phyloP scores from a whole-genome alignment of 805 yeast species.

The Kodamaea jinghongensis region DNA sequence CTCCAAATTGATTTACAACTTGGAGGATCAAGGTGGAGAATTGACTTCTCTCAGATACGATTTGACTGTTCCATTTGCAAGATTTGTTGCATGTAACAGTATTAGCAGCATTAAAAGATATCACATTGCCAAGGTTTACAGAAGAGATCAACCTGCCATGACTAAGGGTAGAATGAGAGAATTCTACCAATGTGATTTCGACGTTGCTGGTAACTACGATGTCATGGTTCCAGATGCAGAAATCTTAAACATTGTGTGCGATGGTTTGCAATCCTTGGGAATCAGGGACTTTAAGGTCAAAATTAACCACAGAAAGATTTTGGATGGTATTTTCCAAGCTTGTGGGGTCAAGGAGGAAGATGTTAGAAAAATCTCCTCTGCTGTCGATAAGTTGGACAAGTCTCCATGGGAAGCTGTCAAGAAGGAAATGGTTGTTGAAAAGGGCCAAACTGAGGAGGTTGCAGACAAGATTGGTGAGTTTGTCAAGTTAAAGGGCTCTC shows the following conservation, averaged over 20 bases:
- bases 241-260: constrained; percentile 73
- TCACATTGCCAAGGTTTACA: constrained; percentile 96
- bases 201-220: constrained; percentile 91
- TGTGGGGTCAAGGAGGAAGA: constrained; percentile 95
- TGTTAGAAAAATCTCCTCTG: constrained; percentile 88
- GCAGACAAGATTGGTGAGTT: constrained; percentile 92
- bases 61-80: constrained; percentile 96
- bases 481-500: constrained; percentile 80
- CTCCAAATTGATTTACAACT: constrained; percentile 90
- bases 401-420: constrained; percentile 93
- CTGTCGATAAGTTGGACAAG: constrained; percentile 96
- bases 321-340: constrained; percentile 93
- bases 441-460: constrained; percentile 84
- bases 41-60: constrained; percentile 93
- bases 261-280: constrained; percentile 81
- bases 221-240: constrained; percentile 97
- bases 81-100: constrained; percentile 95
- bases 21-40: constrained; percentile 99
- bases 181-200: constrained; percentile 98
- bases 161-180: constrained; percentile 99
- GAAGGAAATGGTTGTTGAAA: constrained; percentile 88
- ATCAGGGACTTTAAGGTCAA: constrained; percentile 87
- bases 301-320: constrained; percentile 90
- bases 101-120: constrained; percentile 86
- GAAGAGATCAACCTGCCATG: constrained; percentile 99